These are phyloP conservation scores for Dittrichia graveolens DNA, from an alignment of 129 eudicot species.

Conservation along the genomic window DNA sequence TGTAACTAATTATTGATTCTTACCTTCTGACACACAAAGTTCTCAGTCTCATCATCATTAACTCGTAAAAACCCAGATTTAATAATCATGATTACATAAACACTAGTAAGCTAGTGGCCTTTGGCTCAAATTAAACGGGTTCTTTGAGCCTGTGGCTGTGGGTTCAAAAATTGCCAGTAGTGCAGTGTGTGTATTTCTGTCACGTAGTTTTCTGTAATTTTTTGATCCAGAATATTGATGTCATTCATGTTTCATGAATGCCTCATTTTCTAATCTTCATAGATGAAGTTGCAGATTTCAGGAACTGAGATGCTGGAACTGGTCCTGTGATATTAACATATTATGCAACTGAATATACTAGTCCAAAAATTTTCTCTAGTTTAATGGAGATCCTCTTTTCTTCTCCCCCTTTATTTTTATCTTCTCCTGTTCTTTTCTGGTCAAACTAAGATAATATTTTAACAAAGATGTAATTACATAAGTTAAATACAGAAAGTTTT, in stretches of 20 bases:
- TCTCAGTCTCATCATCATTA: background rate
- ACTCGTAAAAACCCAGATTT: background rate
- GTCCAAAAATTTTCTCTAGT: background rate
- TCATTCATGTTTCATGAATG: slow-evolving; percentile 1
- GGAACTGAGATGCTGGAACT: background rate
- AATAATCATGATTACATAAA: background rate
- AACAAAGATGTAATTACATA: slow-evolving; percentile 7
- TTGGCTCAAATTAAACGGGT: background rate
- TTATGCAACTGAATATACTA: slow-evolving; percentile 6
- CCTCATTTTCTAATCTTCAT: background rate
- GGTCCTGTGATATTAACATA: background rate
- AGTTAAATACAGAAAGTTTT: slow-evolving; percentile 4
- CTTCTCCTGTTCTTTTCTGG: background rate
- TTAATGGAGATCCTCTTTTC: background rate
- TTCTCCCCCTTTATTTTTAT: background rate
- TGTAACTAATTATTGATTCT: background rate
- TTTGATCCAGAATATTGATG: background rate
- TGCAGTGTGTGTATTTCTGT: background rate
- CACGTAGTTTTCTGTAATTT: background rate
- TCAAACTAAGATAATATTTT: slow-evolving; percentile 17
- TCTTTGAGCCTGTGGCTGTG: background rate
- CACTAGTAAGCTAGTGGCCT: background rate
- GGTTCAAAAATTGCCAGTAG: background rate
- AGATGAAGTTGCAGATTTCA: slow-evolving; percentile 1
- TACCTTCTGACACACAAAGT: background rate